A percentile compares a stretch with the other conserved stretches of the same genome.
Conservation (phyloP, 2,329 filamentous ascomycete species). For the Claviceps humidiphila region DNA sequence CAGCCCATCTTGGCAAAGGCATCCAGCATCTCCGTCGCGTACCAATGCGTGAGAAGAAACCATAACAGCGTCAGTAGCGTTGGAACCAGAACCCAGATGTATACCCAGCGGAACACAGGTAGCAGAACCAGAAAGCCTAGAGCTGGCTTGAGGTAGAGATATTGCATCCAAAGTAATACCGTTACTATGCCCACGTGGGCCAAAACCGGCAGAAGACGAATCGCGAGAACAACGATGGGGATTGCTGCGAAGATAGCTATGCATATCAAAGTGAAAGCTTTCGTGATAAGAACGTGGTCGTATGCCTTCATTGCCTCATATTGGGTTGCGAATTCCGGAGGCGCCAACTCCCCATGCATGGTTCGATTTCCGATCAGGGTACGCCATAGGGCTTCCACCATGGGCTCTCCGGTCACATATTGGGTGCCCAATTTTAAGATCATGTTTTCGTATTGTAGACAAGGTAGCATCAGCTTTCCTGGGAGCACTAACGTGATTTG, state of each 20-base stretch:
- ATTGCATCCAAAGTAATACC: neutral
- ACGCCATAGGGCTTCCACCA: slow-evolving; percentile 6
- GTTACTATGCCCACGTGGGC: neutral
- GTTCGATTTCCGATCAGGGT: slow-evolving; percentile 6
- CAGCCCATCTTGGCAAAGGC: slow-evolving; percentile 1
- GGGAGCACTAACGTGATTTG: slow-evolving; percentile 1
- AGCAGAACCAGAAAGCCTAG: slow-evolving; percentile 1
- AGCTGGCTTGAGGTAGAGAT: neutral
- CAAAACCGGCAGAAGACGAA: slow-evolving; percentile 4
- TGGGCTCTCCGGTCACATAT: slow-evolving; percentile 5
- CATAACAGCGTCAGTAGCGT: slow-evolving; percentile 1
- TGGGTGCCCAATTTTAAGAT: neutral
- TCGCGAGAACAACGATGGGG: neutral
- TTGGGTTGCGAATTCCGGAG: slow-evolving; percentile 2
- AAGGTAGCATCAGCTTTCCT: slow-evolving; percentile 3
- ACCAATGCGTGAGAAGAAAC: neutral
- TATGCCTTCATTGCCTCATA: slow-evolving; percentile 5
- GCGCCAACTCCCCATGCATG: slow-evolving; percentile 1
- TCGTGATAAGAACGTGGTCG: neutral
- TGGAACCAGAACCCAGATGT: slow-evolving; percentile 1
- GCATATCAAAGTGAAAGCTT: neutral
- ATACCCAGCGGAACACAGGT: slow-evolving; percentile 4
- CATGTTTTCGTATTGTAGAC: slow-evolving; percentile 1
- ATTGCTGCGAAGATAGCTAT: neutral
- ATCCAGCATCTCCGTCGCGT: neutral